Evolutionary conservation across 768 basidiomycete genomes (phyloP).

Genomic region (Vararia minispora): DNA sequence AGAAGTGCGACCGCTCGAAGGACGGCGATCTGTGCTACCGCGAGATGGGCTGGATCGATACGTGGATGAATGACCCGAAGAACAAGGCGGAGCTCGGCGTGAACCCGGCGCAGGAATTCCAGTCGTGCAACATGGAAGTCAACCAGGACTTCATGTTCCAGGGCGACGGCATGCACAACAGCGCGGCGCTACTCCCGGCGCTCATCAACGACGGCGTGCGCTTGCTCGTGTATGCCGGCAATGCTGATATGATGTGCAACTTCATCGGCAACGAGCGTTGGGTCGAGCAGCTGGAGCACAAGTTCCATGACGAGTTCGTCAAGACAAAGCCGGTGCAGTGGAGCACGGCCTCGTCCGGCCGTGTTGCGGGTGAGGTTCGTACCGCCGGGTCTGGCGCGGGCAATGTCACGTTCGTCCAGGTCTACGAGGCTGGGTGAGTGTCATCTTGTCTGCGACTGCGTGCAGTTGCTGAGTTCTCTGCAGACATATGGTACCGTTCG

Average conservation of each 20-base stretch:
- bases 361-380: slow-evolving; percentile 56
- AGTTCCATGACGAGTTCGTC: slow-evolving; percentile 52
- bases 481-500: slow-evolving; percentile 85
- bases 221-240: slow-evolving; percentile 83
- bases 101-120: slow-evolving; percentile 43
- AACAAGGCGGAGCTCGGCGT: slow-evolving; percentile 77
- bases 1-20: slow-evolving; percentile 54
- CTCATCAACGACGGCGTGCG: slow-evolving; percentile 76
- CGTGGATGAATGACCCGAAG: slow-evolving; percentile 70
- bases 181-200: slow-evolving; percentile 65
- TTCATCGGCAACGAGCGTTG: slow-evolving; percentile 73
- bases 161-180: slow-evolving; percentile 83
- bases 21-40: slow-evolving; percentile 70
- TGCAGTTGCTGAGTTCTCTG: slow-evolving; percentile 1
- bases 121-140: slow-evolving; percentile 68
- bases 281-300: slow-evolving; percentile 51
- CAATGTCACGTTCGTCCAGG: slow-evolving; percentile 74
- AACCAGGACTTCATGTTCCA: slow-evolving; percentile 73
- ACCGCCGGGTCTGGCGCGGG: slow-evolving; percentile 64
- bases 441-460: neutral
- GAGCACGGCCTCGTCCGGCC: slow-evolving; percentile 39
- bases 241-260: slow-evolving; percentile 90
- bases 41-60: slow-evolving; percentile 82
- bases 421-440: slow-evolving; percentile 72
- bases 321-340: slow-evolving; percentile 40